A percentile compares a stretch with the other conserved stretches of the same genome.
Conservation (phyloP, 2,329 filamentous ascomycete species). For the Rosellinia necatrix region DNA sequence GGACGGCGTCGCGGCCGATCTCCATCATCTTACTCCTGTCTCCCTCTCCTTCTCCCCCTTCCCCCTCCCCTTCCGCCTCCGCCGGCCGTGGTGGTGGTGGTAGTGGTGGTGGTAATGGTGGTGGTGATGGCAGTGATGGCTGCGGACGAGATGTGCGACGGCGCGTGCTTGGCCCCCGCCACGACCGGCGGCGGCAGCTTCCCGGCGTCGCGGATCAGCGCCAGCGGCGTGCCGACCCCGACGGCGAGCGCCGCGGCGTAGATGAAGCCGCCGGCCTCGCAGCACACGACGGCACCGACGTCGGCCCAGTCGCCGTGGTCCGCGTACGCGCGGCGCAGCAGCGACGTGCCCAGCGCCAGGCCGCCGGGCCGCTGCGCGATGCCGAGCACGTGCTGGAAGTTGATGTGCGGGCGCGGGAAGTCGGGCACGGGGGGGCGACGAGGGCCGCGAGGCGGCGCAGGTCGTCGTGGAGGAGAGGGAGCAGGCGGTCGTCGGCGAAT, state of each 20-base stretch:
- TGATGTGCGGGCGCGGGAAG: slow-evolving; percentile 51
- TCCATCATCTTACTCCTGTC: slow-evolving; percentile 52
- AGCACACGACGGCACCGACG: slow-evolving; percentile 53
- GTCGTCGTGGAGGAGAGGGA: slow-evolving; percentile 53
- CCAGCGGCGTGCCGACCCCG: slow-evolving; percentile 48
- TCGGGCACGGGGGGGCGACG: slow-evolving; percentile 52
- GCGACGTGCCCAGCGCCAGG: slow-evolving; percentile 53
- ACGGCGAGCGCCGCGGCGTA: slow-evolving; percentile 57
- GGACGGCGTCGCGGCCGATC: slow-evolving; percentile 51
- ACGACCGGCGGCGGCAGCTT: slow-evolving; percentile 63
- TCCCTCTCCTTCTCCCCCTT: too few relatives aligned
- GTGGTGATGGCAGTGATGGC: too few relatives aligned
- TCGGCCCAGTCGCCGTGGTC: slow-evolving; percentile 53
- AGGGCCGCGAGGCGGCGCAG: slow-evolving; percentile 53
- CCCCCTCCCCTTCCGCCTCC: too few relatives aligned
- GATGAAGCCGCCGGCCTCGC: slow-evolving; percentile 62
- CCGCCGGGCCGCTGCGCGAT: slow-evolving; percentile 58
- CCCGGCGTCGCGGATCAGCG: slow-evolving; percentile 57
- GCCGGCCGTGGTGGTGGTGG: too few relatives aligned
- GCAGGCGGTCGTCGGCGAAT: slow-evolving; percentile 50
- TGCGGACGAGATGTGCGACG: slow-evolving; percentile 60
- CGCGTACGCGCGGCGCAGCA: slow-evolving; percentile 52
- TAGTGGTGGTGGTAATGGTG: too few relatives aligned
- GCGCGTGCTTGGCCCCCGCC: slow-evolving; percentile 48
- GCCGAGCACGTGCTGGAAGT: slow-evolving; percentile 63